Percentiles rank a stretch among this genome's conserved stretches.
These are phyloP conservation scores for Triticum dicoccoides DNA, from an alignment of 176 grass and related monocot genomes.

Conservation along the genomic window DNA sequence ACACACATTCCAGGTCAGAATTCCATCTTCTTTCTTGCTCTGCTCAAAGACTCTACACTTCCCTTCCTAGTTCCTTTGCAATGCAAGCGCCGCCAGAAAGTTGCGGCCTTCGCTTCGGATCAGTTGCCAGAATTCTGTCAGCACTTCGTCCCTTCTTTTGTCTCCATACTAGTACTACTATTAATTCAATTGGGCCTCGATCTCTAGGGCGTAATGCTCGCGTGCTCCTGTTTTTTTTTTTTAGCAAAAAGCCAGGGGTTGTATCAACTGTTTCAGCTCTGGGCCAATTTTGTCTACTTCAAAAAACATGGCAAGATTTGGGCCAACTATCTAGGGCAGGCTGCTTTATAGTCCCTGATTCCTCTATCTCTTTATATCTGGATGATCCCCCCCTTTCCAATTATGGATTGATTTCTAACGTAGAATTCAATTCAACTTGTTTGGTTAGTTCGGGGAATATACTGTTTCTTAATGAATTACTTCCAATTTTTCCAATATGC, in stretches of 20 bases:
- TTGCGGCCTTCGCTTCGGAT: background rate
- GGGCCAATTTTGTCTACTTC: background rate
- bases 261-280: background rate
- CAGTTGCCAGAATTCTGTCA: background rate
- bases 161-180: background rate
- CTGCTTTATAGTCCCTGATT: background rate
- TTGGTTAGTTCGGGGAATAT: background rate
- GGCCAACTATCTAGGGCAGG: background rate
- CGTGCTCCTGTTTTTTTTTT: background rate
- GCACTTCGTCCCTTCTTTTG: background rate
- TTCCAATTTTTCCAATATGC: background rate
- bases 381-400: background rate
- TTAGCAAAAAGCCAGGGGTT: background rate
- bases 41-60: too few species aligned
- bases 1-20: conserved; percentile 75
- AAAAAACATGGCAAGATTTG: background rate
- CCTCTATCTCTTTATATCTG: background rate
- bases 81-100: background rate
- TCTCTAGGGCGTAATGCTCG: background rate
- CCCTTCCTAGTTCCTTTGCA: background rate
- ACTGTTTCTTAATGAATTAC: background rate
- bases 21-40: background rate
- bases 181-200: background rate
- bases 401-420: background rate
- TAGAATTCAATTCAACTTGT: background rate